These are phyloP conservation scores for Sporothrix euskadiensis DNA, from an alignment of 2,329 filamentous ascomycete species.

Conservation along the genomic window DNA sequence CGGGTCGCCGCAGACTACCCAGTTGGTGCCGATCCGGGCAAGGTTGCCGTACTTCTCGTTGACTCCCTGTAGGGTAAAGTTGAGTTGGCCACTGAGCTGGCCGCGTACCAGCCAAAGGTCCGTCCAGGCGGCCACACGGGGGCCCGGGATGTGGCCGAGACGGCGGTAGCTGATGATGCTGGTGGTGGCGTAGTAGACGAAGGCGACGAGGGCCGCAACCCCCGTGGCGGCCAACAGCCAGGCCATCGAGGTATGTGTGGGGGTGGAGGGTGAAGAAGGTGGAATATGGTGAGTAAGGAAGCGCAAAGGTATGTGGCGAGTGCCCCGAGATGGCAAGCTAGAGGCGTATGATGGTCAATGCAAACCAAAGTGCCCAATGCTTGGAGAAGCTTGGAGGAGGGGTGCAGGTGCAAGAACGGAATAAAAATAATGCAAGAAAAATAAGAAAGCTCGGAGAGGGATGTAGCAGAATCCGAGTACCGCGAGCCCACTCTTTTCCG, in stretches of 20 bases:
- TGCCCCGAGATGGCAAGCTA: conserved; percentile 3
- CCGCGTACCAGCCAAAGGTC: conserved; percentile 39
- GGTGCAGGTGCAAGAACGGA: neutral
- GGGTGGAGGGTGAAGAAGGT: neutral
- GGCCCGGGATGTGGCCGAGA: conserved; percentile 38
- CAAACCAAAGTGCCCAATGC: neutral
- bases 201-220: neutral
- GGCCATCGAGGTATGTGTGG: conserved; percentile 3
- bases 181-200: neutral
- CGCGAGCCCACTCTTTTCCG: neutral
- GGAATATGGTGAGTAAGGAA: neutral
- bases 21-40: conserved; percentile 37
- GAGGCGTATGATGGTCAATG: conserved; percentile 11
- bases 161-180: conserved; percentile 23
- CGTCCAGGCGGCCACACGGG: conserved; percentile 36
- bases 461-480: neutral
- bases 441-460: neutral
- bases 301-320: neutral
- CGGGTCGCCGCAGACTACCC: conserved; percentile 38
- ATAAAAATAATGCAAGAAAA: neutral
- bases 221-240: conserved; percentile 6
- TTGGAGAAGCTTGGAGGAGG: neutral
- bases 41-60: conserved; percentile 36
- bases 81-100: conserved; percentile 35
- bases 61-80: conserved; percentile 34